Evolutionary conservation across 169 alveolate species (phyloP).

Genomic region (Plasmodium coatneyi): DNA sequence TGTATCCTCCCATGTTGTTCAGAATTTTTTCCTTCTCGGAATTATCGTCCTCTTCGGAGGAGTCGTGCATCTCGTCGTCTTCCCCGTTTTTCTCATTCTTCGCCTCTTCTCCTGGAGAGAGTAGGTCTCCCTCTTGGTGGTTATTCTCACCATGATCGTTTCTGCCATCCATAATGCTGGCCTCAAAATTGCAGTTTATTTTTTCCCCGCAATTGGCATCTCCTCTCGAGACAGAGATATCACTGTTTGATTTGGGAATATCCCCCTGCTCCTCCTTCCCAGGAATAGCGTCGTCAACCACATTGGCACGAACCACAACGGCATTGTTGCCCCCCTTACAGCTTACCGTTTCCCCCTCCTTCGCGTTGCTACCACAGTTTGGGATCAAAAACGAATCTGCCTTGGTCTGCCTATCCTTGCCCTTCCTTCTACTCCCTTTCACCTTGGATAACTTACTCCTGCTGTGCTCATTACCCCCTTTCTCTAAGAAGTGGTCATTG

Average conservation of each 20-base stretch:
- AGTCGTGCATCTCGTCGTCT: not conserved
- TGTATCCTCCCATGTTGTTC: conserved; percentile 12
- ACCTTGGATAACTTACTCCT: not conserved
- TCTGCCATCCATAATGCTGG: not conserved
- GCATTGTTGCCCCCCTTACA: not conserved
- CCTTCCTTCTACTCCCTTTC: not conserved
- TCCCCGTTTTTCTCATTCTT: not conserved
- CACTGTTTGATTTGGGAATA: not conserved
- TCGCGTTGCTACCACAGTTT: not conserved
- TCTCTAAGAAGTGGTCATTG: conserved; percentile 4
- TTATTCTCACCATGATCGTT: not conserved
- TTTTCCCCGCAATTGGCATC: not conserved
- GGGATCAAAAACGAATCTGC: not conserved
- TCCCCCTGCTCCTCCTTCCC: not conserved
- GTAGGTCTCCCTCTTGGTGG: not conserved
- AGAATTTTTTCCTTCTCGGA: conserved; percentile 25
- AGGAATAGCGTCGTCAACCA: not conserved
- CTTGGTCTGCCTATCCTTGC: not conserved
- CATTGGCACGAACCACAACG: not conserved
- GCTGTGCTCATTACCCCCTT: not conserved
- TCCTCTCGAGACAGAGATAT: not conserved
- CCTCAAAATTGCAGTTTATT: not conserved
- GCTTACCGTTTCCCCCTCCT: not conserved
- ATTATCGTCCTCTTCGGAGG: not conserved
- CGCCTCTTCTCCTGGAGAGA: not conserved